These are phyloP conservation scores for Mycena pura DNA, from an alignment of 768 basidiomycete genomes.

Conservation along the genomic window DNA sequence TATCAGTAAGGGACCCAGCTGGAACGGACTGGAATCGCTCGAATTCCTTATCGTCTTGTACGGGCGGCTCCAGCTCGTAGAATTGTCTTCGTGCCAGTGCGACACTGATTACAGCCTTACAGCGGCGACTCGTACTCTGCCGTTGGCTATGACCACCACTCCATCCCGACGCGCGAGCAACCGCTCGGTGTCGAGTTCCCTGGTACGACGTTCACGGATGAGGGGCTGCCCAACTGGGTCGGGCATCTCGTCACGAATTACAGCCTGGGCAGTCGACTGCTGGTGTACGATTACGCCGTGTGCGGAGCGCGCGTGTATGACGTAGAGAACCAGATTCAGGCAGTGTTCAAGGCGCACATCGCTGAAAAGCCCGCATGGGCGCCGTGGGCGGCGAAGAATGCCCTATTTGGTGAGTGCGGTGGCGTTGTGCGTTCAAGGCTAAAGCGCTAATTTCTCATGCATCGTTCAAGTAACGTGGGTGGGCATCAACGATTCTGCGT, in stretches of 20 bases:
- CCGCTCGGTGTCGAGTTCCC: slow-evolving; percentile 49
- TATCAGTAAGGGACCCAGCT: background rate
- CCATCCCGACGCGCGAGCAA: slow-evolving; percentile 34
- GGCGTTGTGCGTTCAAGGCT: too few species aligned
- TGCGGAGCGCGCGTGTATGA: slow-evolving; percentile 44
- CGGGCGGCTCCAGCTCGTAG: too few species aligned
- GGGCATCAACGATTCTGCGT: slow-evolving; percentile 55
- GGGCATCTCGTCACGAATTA: slow-evolving; percentile 39
- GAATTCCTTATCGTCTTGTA: slow-evolving; percentile 22
- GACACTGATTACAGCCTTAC: too few species aligned
- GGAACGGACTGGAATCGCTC: slow-evolving; percentile 16
- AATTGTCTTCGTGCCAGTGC: too few species aligned
- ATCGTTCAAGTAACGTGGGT: slow-evolving; percentile 48
- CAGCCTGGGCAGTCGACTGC: slow-evolving; percentile 29
- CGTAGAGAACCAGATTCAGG: slow-evolving; percentile 40
- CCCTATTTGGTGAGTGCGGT: slow-evolving; percentile 40
- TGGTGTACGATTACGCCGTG: slow-evolving; percentile 52
- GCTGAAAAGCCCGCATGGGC: slow-evolving; percentile 34
- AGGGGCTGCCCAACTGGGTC: slow-evolving; percentile 49
- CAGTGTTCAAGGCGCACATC: slow-evolving; percentile 36
- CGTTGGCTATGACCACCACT: slow-evolving; percentile 27
- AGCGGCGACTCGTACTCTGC: slow-evolving; percentile 54
- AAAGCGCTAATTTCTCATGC: too few species aligned
- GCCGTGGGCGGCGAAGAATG: slow-evolving; percentile 36
- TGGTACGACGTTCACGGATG: slow-evolving; percentile 41